A percentile compares a stretch with the other conserved stretches of the same genome.
Evolutionary conservation across 441 rosid species (phyloP).

Genomic region (Biscutella auriculata): DNA sequence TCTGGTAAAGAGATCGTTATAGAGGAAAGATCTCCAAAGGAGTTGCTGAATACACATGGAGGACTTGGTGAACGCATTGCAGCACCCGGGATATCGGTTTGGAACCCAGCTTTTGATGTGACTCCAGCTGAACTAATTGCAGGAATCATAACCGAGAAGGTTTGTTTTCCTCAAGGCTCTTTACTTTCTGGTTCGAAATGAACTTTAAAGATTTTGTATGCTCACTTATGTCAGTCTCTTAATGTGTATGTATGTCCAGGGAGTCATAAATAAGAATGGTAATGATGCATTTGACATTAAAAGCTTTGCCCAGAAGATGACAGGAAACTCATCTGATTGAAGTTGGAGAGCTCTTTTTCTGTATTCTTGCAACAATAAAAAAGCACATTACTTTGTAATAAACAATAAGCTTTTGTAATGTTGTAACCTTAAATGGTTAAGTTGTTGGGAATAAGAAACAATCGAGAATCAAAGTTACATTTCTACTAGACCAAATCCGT

Average conservation of each 20-base stretch:
- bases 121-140: conserved; percentile 67
- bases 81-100: conserved; percentile 69
- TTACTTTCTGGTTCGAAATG: not conserved
- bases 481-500: too few relatives aligned
- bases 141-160: conserved; percentile 81
- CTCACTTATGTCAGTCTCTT: not conserved
- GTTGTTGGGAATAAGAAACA: not conserved
- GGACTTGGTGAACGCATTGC: conserved; percentile 94
- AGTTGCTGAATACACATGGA: conserved; percentile 55
- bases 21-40: conserved; percentile 72
- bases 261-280: conserved; percentile 47
- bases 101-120: conserved; percentile 94
- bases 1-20: conserved; percentile 65
- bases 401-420: not conserved
- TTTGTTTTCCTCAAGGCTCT: conserved; percentile 8
- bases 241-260: conserved; percentile 31
- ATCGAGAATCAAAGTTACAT: not conserved
- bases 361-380: not conserved
- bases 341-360: not conserved
- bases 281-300: conserved; percentile 39
- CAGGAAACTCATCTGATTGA: not conserved
- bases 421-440: not conserved
- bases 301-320: conserved; percentile 30
- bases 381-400: not conserved
- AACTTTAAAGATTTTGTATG: not conserved